Evolutionary conservation across 306 rosid species (phyloP), one percentile per base, ranked within the genome.

Genomic region (Cucurbita ficifolia): DNA sequence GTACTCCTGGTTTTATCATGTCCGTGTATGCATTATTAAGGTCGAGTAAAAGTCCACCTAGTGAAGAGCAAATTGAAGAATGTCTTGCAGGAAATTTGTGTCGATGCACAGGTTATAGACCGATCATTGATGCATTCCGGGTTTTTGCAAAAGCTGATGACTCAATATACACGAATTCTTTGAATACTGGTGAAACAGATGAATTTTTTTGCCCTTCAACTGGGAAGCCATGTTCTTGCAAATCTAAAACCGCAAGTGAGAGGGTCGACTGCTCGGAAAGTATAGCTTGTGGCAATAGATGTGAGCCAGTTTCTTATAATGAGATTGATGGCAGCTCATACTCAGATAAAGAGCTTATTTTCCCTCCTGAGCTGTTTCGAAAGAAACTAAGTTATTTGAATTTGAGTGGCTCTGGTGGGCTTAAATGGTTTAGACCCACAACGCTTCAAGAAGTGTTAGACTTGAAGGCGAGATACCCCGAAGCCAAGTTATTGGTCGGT

Each of bases 61-160:
- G 78, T 42, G 88, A 89, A 77, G 92, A 88, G 83, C 87, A 85
- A 82, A 89, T 89, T 77, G 97, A 94, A 85, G 98, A 90, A 83
- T 86, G 91, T 77, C 95, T 94, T 33, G 92, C 93, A 14, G 97
- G 98, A 86, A 94, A 94, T 82, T 82, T 94, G 82, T 90, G 98
- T 83, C 85, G 97, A 8, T 94, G 98, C 77, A 94, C 98, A 22
- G 98, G 98, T 79, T 94, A 94, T 82, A 87, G 98, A 84, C 95
- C 98, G 70, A 94, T 94, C 68, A 77, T 84, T 79, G 98, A 94
- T 78, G 97, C 98, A 53, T 94, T 94, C 81, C 89, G 85, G 5
- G 91, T 90, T 75, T 94, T 90, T 84, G 88, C 98, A 68, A 94
- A 89, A 89, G 86, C 95, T 21, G 76, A 76, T 63, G 79, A 94